These are phyloP conservation scores for Wickerhamiella vanderwaltii DNA, from an alignment of 805 yeast genomes.

Conservation along the genomic window DNA sequence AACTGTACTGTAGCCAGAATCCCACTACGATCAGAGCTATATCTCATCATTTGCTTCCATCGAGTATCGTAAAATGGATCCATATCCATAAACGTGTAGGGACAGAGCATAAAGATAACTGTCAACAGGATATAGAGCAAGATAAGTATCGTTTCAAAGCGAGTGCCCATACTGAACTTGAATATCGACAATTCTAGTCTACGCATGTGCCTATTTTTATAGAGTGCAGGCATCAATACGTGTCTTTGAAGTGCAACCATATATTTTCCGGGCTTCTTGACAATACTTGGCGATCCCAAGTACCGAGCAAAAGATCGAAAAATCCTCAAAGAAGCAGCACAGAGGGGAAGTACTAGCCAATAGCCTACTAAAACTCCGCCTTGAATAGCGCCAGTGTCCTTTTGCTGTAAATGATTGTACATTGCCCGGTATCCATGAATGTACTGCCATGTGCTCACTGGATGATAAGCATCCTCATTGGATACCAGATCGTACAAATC, in stretches of 20 bases:
- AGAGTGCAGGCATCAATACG: conserved; percentile 30
- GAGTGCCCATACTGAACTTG: conserved; percentile 35
- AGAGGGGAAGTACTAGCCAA: conserved; percentile 23
- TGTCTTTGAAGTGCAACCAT: conserved; percentile 17
- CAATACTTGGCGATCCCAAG: background rate
- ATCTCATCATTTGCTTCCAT: conserved; percentile 31
- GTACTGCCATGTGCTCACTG: conserved; percentile 13
- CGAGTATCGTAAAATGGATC: conserved; percentile 30
- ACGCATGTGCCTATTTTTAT: conserved; percentile 24
- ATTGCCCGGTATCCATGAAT: conserved; percentile 18
- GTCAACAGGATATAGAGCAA: conserved; percentile 30
- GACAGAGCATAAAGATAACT: conserved; percentile 25
- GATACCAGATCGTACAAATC: conserved; percentile 15
- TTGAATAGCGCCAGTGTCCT: conserved; percentile 24
- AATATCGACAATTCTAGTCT: conserved; percentile 18
- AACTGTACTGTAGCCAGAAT: conserved; percentile 36
- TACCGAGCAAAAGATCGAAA: conserved; percentile 14
- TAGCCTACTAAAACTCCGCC: conserved; percentile 25
- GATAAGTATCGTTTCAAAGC: conserved; percentile 39
- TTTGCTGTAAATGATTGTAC: conserved; percentile 20
- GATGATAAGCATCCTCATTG: background rate
- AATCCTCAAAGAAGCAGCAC: conserved; percentile 13
- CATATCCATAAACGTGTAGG: conserved; percentile 25
- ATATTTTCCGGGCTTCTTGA: background rate
- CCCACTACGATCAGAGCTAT: conserved; percentile 44